A percentile compares a stretch with the other conserved stretches of the same genome.
Evolutionary conservation across 148 eudicot species (phyloP).

Genomic region (Persicaria maculosa): DNA sequence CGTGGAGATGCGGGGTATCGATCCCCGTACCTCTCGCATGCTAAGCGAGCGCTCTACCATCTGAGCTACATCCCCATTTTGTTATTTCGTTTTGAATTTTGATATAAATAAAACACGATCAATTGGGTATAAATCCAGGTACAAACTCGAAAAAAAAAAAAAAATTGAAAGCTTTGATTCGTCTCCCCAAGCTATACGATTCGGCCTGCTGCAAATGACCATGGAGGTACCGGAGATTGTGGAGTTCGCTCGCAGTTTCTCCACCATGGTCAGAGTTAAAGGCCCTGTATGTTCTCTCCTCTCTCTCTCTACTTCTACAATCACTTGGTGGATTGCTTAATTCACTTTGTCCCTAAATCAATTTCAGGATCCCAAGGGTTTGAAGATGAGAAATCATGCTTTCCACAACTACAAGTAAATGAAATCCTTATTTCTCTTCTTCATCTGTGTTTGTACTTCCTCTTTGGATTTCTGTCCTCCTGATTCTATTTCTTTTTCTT

Average conservation of each 20-base stretch:
- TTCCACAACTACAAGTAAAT: slow-evolving; percentile 73
- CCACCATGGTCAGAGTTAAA: slow-evolving; percentile 67
- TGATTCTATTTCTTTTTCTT: neutral
- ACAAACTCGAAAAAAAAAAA: too few relatives aligned
- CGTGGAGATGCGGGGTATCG: slow-evolving; percentile 75
- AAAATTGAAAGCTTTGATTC: neutral
- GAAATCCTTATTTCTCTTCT: neutral
- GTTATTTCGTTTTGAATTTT: too few relatives aligned
- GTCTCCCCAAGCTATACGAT: neutral
- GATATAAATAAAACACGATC: too few relatives aligned
- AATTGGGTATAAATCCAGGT: too few relatives aligned
- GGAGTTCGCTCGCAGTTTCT: slow-evolving; percentile 59
- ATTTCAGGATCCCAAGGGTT: slow-evolving; percentile 86
- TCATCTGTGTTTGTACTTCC: neutral
- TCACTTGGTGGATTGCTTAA: neutral
- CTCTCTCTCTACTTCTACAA: neutral
- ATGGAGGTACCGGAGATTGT: slow-evolving; percentile 75
- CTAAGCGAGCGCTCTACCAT: slow-evolving; percentile 91
- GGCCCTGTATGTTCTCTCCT: slow-evolving; percentile 58
- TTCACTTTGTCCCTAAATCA: slow-evolving; percentile 5
- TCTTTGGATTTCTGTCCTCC: neutral
- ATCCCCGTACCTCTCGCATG: slow-evolving; percentile 90
- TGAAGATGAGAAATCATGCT: slow-evolving; percentile 88
- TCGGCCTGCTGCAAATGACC: neutral
- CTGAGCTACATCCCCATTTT: slow-evolving; percentile 75